Conservation (phyloP, 2,329 filamentous ascomycete genomes). For the Penicillium sp. region DNA sequence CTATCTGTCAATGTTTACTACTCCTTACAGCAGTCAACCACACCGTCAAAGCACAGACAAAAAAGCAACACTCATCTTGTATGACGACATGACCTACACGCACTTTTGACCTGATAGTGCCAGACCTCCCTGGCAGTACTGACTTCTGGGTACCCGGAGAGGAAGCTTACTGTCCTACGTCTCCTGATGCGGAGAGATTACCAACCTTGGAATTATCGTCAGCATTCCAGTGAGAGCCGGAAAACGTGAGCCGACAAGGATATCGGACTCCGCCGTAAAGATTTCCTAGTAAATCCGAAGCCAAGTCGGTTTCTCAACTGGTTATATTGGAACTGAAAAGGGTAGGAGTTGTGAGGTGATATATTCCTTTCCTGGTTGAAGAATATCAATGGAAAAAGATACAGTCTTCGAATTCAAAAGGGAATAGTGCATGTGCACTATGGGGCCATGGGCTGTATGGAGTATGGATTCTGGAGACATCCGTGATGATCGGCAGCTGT, state of each 20-base stretch:
- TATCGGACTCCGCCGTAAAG: not conserved
- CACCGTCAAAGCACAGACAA: not conserved
- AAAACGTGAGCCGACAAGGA: conserved; percentile 3
- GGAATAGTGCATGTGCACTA: not conserved
- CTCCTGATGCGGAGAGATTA: not conserved
- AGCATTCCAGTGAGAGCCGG: conserved; percentile 2
- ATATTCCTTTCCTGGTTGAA: not conserved
- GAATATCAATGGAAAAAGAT: not conserved
- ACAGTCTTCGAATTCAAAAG: not conserved
- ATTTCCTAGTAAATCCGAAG: conserved; percentile 1
- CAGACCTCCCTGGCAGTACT: not conserved
- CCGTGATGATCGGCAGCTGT: conserved; percentile 1
- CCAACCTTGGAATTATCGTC: not conserved
- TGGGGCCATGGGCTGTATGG: not conserved
- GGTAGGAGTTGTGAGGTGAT: not conserved
- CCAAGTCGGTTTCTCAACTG: not conserved
- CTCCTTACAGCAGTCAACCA: not conserved
- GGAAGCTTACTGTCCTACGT: not conserved
- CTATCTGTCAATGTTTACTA: not conserved
- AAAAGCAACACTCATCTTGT: not conserved
- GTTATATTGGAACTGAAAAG: not conserved
- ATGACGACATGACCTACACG: not conserved
- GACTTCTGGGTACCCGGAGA: not conserved
- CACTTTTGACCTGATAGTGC: not conserved
- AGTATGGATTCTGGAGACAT: not conserved